These are phyloP conservation scores for Coemansia sp. DNA, from an alignment of 192 early-diverging fungal species.

Conservation along the genomic window DNA sequence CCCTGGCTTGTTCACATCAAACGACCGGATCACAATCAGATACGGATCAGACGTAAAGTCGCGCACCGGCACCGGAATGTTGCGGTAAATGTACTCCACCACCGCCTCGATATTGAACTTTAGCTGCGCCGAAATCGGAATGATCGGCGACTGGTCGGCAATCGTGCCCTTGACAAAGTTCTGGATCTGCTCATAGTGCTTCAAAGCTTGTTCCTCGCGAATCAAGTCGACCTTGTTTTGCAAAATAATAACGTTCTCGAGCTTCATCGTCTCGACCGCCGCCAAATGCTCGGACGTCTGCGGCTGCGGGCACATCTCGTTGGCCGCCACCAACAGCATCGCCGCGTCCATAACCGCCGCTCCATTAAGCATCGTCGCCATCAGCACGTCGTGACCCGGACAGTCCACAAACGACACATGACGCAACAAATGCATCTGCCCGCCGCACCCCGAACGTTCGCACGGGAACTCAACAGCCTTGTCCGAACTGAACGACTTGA, in stretches of 20 bases:
- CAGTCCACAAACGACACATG: conserved; percentile 99
- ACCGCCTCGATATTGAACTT: conserved; percentile 99
- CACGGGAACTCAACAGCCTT: conserved; percentile 88
- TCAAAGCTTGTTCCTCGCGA: conserved; percentile 86
- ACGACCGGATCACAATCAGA: conserved; percentile 96
- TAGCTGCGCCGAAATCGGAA: conserved; percentile 97
- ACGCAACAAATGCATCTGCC: conserved; percentile 82
- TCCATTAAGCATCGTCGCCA: conserved; percentile 99
- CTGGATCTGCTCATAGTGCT: conserved; percentile 88
- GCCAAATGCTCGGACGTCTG: conserved; percentile 99
- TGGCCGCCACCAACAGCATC: conserved; percentile 93
- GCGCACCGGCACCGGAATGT: conserved; percentile 90
- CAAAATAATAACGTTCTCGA: conserved; percentile 93
- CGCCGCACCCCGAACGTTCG: conserved; percentile 80
- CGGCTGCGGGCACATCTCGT: conserved; percentile 98
- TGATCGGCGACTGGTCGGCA: conserved; percentile 91
- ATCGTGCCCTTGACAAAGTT: conserved; percentile 93
- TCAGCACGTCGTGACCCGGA: conserved; percentile 99
- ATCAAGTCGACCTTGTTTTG: conserved; percentile 99
- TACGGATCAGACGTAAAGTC: conserved; percentile 90
- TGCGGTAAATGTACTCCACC: conserved; percentile 95
- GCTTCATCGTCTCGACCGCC: conserved; percentile 98
- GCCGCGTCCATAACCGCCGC: conserved; percentile 99
- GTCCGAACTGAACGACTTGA: conserved; percentile 79
- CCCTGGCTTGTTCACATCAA: conserved; percentile 99